Evolutionary conservation across 129 eudicot species (phyloP).

Genomic region (Lactuca saligna): DNA sequence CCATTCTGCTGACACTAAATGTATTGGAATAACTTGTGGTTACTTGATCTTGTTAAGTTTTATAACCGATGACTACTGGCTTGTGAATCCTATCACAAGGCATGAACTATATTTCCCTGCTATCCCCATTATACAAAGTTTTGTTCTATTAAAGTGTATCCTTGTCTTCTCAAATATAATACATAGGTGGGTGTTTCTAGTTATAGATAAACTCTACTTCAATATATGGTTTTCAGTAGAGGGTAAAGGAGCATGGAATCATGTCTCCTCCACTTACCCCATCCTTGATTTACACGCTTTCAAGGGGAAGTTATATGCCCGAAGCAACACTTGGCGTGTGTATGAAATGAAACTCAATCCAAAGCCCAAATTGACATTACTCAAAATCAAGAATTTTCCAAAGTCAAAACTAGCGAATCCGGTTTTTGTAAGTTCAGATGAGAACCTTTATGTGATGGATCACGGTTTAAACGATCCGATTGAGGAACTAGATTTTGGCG

Average conservation of each 20-base stretch:
- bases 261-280: background rate
- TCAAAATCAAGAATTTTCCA: background rate
- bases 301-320: background rate
- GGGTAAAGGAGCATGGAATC: background rate
- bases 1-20: too few relatives aligned
- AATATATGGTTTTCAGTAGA: background rate
- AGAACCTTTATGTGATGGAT: background rate
- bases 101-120: background rate
- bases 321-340: background rate
- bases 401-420: too few relatives aligned
- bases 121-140: background rate
- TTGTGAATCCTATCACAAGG: background rate
- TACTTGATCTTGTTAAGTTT: too few relatives aligned
- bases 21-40: too few relatives aligned
- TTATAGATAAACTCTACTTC: background rate
- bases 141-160: too few relatives aligned
- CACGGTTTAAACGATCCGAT: background rate
- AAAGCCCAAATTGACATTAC: background rate
- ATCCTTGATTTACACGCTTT: too few relatives aligned
- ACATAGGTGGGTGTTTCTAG: background rate
- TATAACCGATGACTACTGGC: background rate
- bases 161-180: background rate
- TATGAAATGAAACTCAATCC: background rate
- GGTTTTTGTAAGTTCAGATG: background rate
- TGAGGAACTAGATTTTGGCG: background rate